Percentiles rank a stretch among this genome's conserved stretches.
phyloP scores from a whole-genome alignment of 768 basidiomycete genomes.

The Scleroderma citrinum region DNA sequence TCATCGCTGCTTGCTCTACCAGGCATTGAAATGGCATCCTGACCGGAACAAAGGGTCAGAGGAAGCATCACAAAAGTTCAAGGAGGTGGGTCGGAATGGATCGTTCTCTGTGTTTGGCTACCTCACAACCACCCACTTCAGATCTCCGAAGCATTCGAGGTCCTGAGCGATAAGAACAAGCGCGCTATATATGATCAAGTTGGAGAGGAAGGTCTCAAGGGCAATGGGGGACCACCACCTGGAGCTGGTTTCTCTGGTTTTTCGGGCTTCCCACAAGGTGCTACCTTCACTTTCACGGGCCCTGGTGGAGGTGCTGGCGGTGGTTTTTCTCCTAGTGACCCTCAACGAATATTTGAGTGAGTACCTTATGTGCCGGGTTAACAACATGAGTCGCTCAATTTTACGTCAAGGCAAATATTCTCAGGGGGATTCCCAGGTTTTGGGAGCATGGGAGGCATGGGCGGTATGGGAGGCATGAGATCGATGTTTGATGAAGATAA shows the following conservation, averaged over 20 bases:
- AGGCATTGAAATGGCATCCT: conserved; percentile 94
- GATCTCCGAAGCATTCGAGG: conserved; percentile 96
- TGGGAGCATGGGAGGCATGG: conserved; percentile 34
- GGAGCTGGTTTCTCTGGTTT: conserved; percentile 43
- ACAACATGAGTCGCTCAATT: conserved; percentile 1
- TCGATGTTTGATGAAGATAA: conserved; percentile 31
- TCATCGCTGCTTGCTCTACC: conserved; percentile 11
- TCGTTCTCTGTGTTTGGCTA: too few relatives aligned
- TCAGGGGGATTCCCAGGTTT: conserved; percentile 29
- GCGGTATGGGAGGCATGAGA: conserved; percentile 29
- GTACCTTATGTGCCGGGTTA: conserved; percentile 24
- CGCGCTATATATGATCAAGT: conserved; percentile 87
- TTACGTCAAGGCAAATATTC: conserved; percentile 51
- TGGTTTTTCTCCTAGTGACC: conserved; percentile 76
- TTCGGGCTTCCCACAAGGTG: conserved; percentile 41
- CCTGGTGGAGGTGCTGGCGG: conserved; percentile 35
- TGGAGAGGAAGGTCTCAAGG: conserved; percentile 92
- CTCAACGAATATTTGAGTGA: conserved; percentile 84
- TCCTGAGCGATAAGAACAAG: conserved; percentile 83
- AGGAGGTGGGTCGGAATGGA: conserved; percentile 54
- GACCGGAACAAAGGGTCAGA: conserved; percentile 86
- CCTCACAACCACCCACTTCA: conserved; percentile 23
- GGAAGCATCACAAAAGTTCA: conserved; percentile 84
- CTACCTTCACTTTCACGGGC: conserved; percentile 51
- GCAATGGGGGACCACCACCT: conserved; percentile 50